Base-by-base conservation (phyloP, 208 protist species). In the Crithidia expoeki region DNA sequence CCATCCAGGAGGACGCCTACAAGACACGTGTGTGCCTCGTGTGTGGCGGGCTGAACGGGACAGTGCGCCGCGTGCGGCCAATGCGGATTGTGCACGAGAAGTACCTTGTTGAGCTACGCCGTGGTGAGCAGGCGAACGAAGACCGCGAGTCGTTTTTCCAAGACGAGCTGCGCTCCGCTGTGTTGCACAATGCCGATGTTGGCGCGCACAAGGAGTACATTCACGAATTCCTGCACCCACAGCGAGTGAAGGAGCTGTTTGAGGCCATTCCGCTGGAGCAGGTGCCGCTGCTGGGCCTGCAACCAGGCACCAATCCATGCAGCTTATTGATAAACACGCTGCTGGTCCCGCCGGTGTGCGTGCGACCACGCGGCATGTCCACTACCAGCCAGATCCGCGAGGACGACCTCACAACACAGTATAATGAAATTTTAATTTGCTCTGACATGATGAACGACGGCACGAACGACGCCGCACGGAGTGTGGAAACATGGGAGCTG, bases 331-430 rank as follows among this genome's bases (percentile, higher is more conserved):
- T 99, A 17, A 94, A 79, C 38, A 80, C 93, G 33, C 52, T 99
- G 3, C 72, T 99, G 9, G 98, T 99, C 2, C 99, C 99, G 7
- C 99, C 99, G 0, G 88, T 98, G 6, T 94, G 77, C 30, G 98
- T 99, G 73, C 89, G 99, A 44, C 99, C 99, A 17, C 98, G 97
- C 14, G 97, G 98, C 2, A 68, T 87, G 30, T 79, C 86, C 46
- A 65, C 61, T 16, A 79, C 59, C 33, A 85, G 27, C 30, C 78
- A 83, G 33, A 68, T 85, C 28, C 99, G 98, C 67, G 98, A 99
- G 64, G 99, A 99, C 79, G 99, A 99, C 81, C 67, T 99, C 10
- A 99, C 98, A 17, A 94, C 96, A 61, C 98, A 98, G 76, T 86
- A 99, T 55, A 92, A 87, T 33, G 90, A 97, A 16, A 98, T 99